phyloP scores from a whole-genome alignment of 129 eudicot genomes.

The Lonicera japonica region DNA sequence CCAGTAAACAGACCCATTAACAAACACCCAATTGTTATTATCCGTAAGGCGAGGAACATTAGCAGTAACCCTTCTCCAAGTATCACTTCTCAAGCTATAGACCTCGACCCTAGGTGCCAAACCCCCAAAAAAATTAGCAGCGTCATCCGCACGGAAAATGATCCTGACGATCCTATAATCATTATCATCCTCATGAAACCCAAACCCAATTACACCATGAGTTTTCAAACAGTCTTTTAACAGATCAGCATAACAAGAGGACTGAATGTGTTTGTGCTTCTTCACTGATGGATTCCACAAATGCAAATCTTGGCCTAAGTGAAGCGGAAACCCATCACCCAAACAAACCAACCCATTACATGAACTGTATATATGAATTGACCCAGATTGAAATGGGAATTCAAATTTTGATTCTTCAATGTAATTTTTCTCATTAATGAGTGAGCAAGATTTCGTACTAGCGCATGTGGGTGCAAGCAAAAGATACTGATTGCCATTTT shows the following conservation, averaged over 20 bases:
- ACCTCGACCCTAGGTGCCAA: slow-evolving; percentile 6
- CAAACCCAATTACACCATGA: slow-evolving; percentile 10
- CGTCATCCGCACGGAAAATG: neutral
- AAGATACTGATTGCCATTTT: neutral
- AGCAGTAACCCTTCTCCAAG: slow-evolving; percentile 9
- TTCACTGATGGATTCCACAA: slow-evolving; percentile 2
- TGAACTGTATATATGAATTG: neutral
- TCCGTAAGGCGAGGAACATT: neutral
- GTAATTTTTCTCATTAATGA: neutral
- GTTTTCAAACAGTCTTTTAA: neutral
- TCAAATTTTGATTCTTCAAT: neutral
- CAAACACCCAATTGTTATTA: neutral
- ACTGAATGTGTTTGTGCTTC: neutral
- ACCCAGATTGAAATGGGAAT: neutral
- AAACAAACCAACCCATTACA: slow-evolving; percentile 11
- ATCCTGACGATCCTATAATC: slow-evolving; percentile 11
- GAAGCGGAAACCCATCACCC: slow-evolving; percentile 1
- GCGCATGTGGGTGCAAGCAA: neutral
- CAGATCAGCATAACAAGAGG: neutral
- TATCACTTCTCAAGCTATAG: slow-evolving; percentile 7
- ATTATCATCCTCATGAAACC: neutral
- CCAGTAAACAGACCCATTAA: slow-evolving; percentile 14
- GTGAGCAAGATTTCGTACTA: neutral
- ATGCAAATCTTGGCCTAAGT: slow-evolving; percentile 1
- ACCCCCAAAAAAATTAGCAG: neutral